Evolutionary conservation across 345 rosid species (phyloP).

Genomic region (Euphorbia pulcherrima): DNA sequence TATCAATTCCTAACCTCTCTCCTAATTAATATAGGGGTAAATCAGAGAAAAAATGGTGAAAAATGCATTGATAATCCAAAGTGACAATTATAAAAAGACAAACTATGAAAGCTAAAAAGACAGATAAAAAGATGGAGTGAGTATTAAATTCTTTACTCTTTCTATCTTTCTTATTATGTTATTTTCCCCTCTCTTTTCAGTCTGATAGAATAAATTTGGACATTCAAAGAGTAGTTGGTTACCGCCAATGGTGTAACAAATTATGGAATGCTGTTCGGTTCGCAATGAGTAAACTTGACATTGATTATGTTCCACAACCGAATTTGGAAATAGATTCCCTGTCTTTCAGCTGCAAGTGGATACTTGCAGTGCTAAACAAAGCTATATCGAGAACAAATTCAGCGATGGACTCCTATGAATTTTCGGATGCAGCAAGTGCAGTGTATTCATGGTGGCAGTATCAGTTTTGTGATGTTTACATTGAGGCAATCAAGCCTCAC

Average conservation of each 20-base stretch:
- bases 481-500: slow-evolving; percentile 87
- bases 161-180: neutral
- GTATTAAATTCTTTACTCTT: neutral
- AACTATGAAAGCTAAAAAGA: too few relatives aligned
- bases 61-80: too few relatives aligned
- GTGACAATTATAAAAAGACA: too few relatives aligned
- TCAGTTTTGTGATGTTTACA: slow-evolving; percentile 88
- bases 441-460: slow-evolving; percentile 97
- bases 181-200: slow-evolving; percentile 34
- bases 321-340: slow-evolving; percentile 38
- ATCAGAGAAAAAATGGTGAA: too few relatives aligned
- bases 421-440: slow-evolving; percentile 71
- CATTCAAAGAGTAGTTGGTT: slow-evolving; percentile 88
- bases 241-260: slow-evolving; percentile 99
- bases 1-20: too few relatives aligned
- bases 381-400: slow-evolving; percentile 56
- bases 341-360: slow-evolving; percentile 91
- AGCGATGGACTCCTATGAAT: slow-evolving; percentile 59
- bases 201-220: slow-evolving; percentile 94
- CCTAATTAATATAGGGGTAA: too few relatives aligned
- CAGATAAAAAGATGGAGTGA: too few relatives aligned
- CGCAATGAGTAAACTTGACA: slow-evolving; percentile 87
- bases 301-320: slow-evolving; percentile 52
- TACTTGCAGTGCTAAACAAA: slow-evolving; percentile 71
- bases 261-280: slow-evolving; percentile 96